These are phyloP conservation scores for Cercospora sojina DNA, from an alignment of 2,329 filamentous ascomycete species.

Conservation along the genomic window DNA sequence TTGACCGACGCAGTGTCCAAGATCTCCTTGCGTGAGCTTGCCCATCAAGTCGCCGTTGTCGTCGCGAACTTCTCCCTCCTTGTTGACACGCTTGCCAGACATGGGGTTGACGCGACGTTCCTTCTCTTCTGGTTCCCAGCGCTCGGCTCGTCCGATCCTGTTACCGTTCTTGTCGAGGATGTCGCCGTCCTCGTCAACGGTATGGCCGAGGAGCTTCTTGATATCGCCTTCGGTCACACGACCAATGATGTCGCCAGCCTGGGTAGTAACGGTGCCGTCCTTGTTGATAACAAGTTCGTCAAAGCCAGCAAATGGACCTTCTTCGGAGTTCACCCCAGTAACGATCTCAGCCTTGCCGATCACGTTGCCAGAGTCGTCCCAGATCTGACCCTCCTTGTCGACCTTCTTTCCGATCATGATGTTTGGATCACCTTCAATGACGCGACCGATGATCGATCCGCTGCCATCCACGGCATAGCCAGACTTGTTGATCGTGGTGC, in stretches of 20 bases:
- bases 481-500: constrained; percentile 63
- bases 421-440: constrained; percentile 57
- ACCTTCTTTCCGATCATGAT: constrained; percentile 61
- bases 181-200: constrained; percentile 53
- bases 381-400: constrained; percentile 62
- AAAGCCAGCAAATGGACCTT: constrained; percentile 61
- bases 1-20: constrained; percentile 53
- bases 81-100: constrained; percentile 56
- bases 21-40: constrained; percentile 51
- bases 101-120: constrained; percentile 60
- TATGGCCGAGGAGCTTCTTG: constrained; percentile 53
- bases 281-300: constrained; percentile 57
- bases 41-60: constrained; percentile 53
- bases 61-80: constrained; percentile 54
- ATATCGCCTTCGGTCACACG: constrained; percentile 52
- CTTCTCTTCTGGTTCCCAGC: constrained; percentile 56
- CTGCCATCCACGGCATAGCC: constrained; percentile 62
- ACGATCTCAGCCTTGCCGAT: constrained; percentile 60
- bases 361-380: constrained; percentile 62
- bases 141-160: constrained; percentile 53
- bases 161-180: constrained; percentile 56
- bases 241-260: constrained; percentile 49
- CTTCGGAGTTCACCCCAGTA: constrained; percentile 49
- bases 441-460: constrained; percentile 59
- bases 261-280: constrained; percentile 55